Evolutionary conservation across 345 rosid genomes (phyloP), one percentile per base, ranked within the genome.

Genomic region (Eucalyptus pauciflora): DNA sequence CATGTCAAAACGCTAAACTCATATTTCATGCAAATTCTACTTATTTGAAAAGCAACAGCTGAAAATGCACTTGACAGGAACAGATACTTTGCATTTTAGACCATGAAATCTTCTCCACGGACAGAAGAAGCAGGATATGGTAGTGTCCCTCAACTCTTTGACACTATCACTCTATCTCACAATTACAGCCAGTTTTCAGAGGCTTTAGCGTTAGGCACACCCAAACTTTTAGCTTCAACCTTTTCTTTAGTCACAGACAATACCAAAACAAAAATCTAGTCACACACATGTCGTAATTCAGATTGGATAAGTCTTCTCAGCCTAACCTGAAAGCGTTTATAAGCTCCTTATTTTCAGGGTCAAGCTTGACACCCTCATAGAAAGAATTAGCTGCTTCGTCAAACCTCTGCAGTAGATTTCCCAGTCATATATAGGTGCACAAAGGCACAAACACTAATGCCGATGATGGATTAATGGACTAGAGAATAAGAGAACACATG

Each of bases 341-440:
- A 33, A 96, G 96, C 94, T 96, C 99, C 91, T 93, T 95, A 91
- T 93, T 96, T 90, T 96, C 97, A 37, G 98, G 97, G 91, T 94
- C 94, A 56, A 96, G 96, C 90, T 87, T 86, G 88, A 96, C 99
- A 49, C 99, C 99, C 91, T 97, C 99, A 14, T 95, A 96, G 89
- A 97, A 97, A 46, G 97, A 93, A 93, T 95, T 97, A 88, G 99
- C 99, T 50, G 99, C 99, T 90, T 96, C 99, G 1, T 96, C 98
- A 81, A 93, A 97, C 91, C 94, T 95, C 99, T 96, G 94, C 56
- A 58, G 86, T 86, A 50, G 43, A 50, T 60, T 88, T 71, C 83
- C 62, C 58, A 92, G 83, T 24, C 33, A 54, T 50, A 86, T 64
- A 83, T 88, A 87, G 88, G 80, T 51, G 50, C 80, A 89, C 37